These are phyloP conservation scores for Colletotrichum echinochloae DNA, from an alignment of 2,329 filamentous ascomycete species.

Conservation along the genomic window DNA sequence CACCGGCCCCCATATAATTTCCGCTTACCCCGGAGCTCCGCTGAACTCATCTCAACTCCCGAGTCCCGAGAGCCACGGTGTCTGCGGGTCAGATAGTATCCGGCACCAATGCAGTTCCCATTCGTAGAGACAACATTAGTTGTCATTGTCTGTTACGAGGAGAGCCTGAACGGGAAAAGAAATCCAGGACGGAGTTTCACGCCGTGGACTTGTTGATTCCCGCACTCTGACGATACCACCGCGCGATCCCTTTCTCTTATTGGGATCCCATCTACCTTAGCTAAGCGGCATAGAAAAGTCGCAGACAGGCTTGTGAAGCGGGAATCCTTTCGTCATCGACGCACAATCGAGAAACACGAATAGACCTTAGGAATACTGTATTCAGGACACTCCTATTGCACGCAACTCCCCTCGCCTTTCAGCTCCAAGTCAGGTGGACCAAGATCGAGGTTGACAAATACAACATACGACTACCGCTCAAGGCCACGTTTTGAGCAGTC, in stretches of 20 bases:
- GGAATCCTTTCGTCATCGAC: neutral
- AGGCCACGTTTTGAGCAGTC: neutral
- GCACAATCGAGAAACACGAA: neutral
- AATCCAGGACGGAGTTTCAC: no score
- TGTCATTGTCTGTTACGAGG: neutral
- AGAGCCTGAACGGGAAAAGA: accelerated
- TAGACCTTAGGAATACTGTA: neutral
- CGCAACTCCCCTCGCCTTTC: neutral
- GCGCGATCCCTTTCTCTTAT: neutral
- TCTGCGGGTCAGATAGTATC: neutral
- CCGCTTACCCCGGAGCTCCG: neutral
- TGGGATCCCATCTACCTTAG: neutral
- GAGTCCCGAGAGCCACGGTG: neutral
- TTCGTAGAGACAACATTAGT: neutral
- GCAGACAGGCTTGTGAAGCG: neutral
- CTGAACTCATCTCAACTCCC: neutral
- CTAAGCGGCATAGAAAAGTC: neutral
- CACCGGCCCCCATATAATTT: neutral
- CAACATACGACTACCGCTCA: neutral
- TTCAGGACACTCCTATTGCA: neutral
- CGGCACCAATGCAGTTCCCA: neutral
- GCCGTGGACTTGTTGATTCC: no score
- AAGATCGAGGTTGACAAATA: no score
- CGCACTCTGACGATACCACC: no score
- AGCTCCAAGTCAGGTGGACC: neutral